Conservation (phyloP, 2,329 filamentous ascomycete genomes). For the Ceratocystis colombiana region DNA sequence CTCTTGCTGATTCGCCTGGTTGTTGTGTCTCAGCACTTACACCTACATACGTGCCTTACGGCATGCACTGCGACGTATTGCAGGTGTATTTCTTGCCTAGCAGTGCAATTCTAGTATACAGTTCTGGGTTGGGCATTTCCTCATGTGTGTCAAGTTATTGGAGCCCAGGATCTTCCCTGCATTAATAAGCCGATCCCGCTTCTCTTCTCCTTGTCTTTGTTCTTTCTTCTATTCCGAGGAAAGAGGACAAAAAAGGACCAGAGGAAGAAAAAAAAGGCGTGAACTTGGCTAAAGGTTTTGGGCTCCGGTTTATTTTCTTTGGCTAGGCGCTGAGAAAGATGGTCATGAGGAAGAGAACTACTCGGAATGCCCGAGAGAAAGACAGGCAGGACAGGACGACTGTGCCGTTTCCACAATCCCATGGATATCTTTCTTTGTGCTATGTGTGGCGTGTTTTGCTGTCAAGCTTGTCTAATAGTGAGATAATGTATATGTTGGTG, state of each 20-base stretch:
- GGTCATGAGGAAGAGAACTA: not conserved
- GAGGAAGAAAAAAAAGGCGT: not conserved
- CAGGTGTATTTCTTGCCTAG: not conserved
- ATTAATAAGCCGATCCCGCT: not conserved
- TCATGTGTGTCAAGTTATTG: not conserved
- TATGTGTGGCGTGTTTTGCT: no score
- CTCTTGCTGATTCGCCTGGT: not conserved
- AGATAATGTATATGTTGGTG: no score
- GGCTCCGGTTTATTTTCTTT: conserved; percentile 9
- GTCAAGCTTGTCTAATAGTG: no score
- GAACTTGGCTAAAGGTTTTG: not conserved
- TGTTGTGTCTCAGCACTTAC: not conserved
- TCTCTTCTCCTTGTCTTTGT: not conserved
- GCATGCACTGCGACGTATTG: not conserved
- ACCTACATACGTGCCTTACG: not conserved
- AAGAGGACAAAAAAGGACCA: conserved; percentile 3
- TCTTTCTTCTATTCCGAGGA: not conserved
- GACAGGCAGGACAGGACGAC: no score
- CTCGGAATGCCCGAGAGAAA: not conserved
- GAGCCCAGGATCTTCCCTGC: not conserved
- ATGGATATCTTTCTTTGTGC: no score
- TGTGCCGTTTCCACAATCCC: no score
- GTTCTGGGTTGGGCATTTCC: not conserved
- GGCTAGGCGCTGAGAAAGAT: not conserved
- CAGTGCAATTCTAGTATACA: not conserved